Percentiles rank a stretch among this genome's conserved stretches.
Conservation (phyloP, 331 rosid genomes). For the Acacia pycnantha region DNA sequence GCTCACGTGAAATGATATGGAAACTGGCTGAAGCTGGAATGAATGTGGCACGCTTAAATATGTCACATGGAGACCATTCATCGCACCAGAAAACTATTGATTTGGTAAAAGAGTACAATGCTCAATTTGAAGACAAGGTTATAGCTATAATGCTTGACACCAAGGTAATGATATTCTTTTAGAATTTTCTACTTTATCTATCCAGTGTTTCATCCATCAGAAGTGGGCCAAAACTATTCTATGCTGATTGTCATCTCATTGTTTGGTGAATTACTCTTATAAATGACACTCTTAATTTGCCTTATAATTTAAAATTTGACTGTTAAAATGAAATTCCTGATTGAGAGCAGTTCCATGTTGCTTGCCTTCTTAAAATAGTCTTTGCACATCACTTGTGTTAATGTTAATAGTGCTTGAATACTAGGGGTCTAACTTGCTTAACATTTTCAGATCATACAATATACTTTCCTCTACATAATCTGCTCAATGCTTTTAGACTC, state of each 20-base stretch:
- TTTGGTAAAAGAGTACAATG: constrained; percentile 78
- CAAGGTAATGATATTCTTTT: constrained; percentile 48
- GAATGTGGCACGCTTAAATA: constrained; percentile 88
- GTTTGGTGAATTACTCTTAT: constrained; percentile 2
- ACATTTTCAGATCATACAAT: background rate
- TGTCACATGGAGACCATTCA: constrained; percentile 93
- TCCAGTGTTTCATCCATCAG: background rate
- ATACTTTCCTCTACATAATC: background rate
- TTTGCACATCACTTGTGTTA: background rate
- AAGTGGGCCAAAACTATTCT: background rate
- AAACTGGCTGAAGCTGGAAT: constrained; percentile 80
- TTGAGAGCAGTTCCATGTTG: background rate
- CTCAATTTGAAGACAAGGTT: constrained; percentile 70
- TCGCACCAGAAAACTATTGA: constrained; percentile 88
- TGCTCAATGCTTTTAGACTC: background rate
- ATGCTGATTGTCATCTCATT: background rate
- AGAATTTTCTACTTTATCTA: background rate
- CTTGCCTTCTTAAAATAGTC: constrained; percentile 7
- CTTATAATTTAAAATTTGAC: background rate
- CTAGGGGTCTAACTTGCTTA: background rate
- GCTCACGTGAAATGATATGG: constrained; percentile 93
- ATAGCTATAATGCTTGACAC: constrained; percentile 96
- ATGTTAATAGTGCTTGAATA: background rate
- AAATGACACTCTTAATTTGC: background rate
- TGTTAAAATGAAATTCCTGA: background rate